Conservation (phyloP, 2,329 filamentous ascomycete species). For the Diplodia scrobiculata region DNA sequence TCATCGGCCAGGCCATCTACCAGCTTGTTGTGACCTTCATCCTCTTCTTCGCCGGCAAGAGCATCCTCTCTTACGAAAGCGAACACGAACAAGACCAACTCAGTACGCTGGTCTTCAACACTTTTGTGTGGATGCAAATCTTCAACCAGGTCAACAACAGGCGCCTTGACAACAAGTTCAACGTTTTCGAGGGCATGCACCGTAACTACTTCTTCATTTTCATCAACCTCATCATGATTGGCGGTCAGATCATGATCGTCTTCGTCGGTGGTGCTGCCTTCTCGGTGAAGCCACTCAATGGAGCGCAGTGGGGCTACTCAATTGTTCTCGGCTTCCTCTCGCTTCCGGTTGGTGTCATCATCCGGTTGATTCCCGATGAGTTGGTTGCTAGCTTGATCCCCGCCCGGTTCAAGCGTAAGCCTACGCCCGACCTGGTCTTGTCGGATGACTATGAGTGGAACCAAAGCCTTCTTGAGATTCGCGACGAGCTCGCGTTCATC, state of each 20-base stretch:
- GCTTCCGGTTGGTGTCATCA: slow-evolving; percentile 76
- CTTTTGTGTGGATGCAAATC: slow-evolving; percentile 99
- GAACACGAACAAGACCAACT: slow-evolving; percentile 54
- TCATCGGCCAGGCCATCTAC: slow-evolving; percentile 78
- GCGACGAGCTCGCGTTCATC: slow-evolving; percentile 78
- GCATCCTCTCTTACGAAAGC: slow-evolving; percentile 62
- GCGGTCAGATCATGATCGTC: slow-evolving; percentile 84
- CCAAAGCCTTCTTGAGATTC: slow-evolving; percentile 70
- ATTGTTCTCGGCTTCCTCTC: slow-evolving; percentile 82
- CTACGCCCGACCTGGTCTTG: slow-evolving; percentile 47
- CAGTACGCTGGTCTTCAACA: slow-evolving; percentile 89
- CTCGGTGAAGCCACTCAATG: slow-evolving; percentile 68
- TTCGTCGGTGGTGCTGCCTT: slow-evolving; percentile 83
- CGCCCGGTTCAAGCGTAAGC: slow-evolving; percentile 47
- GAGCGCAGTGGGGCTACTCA: slow-evolving; percentile 84
- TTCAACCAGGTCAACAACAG: slow-evolving; percentile 99
- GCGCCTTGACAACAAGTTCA: slow-evolving; percentile 90
- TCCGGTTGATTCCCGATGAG: slow-evolving; percentile 80
- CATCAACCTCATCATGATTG: slow-evolving; percentile 86
- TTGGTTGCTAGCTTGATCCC: slow-evolving; percentile 54
- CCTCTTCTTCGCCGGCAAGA: slow-evolving; percentile 68
- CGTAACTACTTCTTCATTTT: slow-evolving; percentile 86
- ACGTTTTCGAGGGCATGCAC: slow-evolving; percentile 86
- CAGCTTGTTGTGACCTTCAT: slow-evolving; percentile 71
- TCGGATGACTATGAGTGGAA: slow-evolving; percentile 63